A percentile compares a stretch with the other conserved stretches of the same genome.
phyloP scores from a whole-genome alignment of 2,329 filamentous ascomycete genomes.

The Ceratocystis ficicola region DNA sequence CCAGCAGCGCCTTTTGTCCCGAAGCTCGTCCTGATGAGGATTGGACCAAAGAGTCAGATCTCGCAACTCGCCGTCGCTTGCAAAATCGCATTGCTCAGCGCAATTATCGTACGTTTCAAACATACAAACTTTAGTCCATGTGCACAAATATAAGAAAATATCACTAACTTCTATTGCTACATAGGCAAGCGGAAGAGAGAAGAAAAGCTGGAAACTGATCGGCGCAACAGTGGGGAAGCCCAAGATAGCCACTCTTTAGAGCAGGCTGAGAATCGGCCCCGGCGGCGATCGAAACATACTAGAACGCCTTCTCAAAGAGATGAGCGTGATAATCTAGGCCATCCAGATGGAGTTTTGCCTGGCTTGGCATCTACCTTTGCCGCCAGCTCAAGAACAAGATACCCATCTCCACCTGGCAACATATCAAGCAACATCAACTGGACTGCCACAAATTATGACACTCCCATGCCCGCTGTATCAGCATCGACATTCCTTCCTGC shows the following conservation, averaged over 20 bases:
- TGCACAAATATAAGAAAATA: no score
- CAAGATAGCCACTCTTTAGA: background rate
- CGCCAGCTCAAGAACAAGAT: conserved; percentile 5
- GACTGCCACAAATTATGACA: background rate
- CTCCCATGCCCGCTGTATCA: background rate
- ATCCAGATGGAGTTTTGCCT: background rate
- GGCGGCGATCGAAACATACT: background rate
- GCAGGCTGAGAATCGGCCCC: conserved; percentile 1
- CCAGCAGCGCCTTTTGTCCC: conserved; percentile 87
- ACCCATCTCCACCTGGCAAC: background rate
- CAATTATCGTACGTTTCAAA: conserved; percentile 53
- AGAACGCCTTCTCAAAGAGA: background rate
- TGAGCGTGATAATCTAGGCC: background rate
- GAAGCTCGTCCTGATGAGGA: conserved; percentile 94
- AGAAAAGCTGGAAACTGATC: conserved; percentile 12
- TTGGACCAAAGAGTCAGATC: conserved; percentile 97
- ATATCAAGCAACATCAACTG: conserved; percentile 2
- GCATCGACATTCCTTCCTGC: background rate
- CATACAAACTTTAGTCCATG: conserved; percentile 52
- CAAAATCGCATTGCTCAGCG: conserved; percentile 67
- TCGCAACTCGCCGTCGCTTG: conserved; percentile 73
- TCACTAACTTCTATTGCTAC: background rate
- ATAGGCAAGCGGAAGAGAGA: conserved; percentile 19
- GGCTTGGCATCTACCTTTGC: background rate
- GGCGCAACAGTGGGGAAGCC: conserved; percentile 6